Base-by-base conservation (phyloP, 225 moss, liverwort and hornwort species). In the Marchantia polymorpha region DNA sequence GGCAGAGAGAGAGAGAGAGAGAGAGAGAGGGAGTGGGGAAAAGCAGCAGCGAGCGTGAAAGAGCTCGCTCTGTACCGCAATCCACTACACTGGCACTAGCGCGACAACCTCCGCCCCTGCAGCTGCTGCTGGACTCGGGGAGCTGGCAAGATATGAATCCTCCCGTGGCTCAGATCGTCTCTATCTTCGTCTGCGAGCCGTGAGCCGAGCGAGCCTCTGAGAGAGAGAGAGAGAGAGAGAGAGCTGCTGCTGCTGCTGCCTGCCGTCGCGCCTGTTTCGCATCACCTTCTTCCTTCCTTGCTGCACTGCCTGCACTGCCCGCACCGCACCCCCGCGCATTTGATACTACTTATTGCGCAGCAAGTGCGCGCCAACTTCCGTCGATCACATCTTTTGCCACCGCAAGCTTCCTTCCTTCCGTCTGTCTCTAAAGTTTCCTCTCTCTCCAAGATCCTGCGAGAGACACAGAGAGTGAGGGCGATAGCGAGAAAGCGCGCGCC, bases 111-210 rank as follows among this genome's bases (percentile, higher is more conserved):
- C 16, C 71, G 12, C 50, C 71, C 39, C 17, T 12, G 16, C 46
- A 8, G 69, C 69, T 10, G 69, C n/a, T 23, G 49, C 69, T 17
- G 14, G 8, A 19, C 69, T 72, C 26, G 52, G 10, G 54, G 73
- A 55, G 73, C 72, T 54, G 73, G 53, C 73, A 73, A 16, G 16
- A 54, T 73, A 53, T 73, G 73, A 55, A 52, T 73, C 26, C 53
- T 12, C 54, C 14, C 14, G 14, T 51, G 73, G 11, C 23, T 25
- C 52, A 10, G 51, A 52, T 52, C 10, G 52, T 49, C 19, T 73
- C n/a, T 73, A 12, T 73, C 72, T 29, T 73, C 7, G 29, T 14
- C 0, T 27, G 1, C 12, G 27, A 26, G 16, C 73, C 73, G 73
- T 55, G 7, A 27, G 27, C 53, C 16, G 29, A 7, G 66, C 66